These are phyloP conservation scores for Umbelopsis vinacea DNA, from an alignment of 192 early-diverging fungal genomes.

Conservation along the genomic window DNA sequence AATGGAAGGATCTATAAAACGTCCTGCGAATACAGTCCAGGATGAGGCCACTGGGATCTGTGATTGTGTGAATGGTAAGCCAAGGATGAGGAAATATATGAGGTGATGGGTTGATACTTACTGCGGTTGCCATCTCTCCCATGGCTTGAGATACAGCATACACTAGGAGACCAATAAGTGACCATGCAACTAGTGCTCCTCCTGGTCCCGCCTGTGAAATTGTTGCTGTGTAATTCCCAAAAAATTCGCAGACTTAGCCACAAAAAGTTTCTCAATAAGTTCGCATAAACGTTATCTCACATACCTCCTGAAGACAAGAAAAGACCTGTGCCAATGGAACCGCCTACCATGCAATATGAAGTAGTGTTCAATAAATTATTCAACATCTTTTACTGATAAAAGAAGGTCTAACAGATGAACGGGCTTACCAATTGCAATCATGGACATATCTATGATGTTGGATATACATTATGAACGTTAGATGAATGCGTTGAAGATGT, in stretches of 20 bases:
- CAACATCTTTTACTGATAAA: too few species aligned
- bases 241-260: neutral
- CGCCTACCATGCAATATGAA: slow-evolving; percentile 29
- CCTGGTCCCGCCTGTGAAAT: slow-evolving; percentile 59
- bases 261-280: neutral
- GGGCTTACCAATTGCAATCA: slow-evolving; percentile 19
- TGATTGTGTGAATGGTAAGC: too few species aligned
- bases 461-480: neutral
- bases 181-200: slow-evolving; percentile 65
- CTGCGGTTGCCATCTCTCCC: slow-evolving; percentile 71
- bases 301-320: slow-evolving; percentile 44
- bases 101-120: neutral
- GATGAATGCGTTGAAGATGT: neutral
- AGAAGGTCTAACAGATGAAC: neutral
- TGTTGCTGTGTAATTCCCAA: slow-evolving; percentile 1
- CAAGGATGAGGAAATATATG: too few species aligned
- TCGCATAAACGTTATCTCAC: neutral
- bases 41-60: slow-evolving; percentile 70
- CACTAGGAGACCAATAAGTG: slow-evolving; percentile 60
- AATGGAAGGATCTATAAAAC: slow-evolving; percentile 73
- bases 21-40: slow-evolving; percentile 63
- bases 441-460: slow-evolving; percentile 20
- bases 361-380: neutral
- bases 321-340: slow-evolving; percentile 48
- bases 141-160: slow-evolving; percentile 52